Conservation (phyloP, 495 filamentous ascomycete species). For the Daldinia concentrica region DNA sequence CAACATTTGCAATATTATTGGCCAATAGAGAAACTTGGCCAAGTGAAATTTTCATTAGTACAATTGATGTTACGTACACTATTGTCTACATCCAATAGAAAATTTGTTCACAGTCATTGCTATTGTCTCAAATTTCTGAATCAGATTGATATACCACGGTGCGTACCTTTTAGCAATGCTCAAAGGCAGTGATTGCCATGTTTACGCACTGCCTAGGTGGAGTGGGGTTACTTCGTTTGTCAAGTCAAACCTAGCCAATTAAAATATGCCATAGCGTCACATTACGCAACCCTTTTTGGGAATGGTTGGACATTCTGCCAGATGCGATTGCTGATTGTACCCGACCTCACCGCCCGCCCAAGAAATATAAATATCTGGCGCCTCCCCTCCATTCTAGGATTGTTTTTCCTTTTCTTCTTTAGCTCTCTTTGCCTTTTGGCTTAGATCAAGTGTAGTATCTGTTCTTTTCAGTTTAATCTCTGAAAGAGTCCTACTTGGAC, state of each 20-base stretch:
- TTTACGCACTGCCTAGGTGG: neutral
- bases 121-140: neutral
- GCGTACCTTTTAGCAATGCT: neutral
- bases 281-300: neutral
- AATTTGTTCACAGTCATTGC: neutral
- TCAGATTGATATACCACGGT: neutral
- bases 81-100: neutral
- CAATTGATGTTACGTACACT: neutral
- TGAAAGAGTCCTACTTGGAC: slow-evolving; percentile 70
- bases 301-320: neutral
- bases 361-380: neutral
- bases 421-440: slow-evolving; percentile 74
- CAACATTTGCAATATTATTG: neutral
- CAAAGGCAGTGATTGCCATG: neutral
- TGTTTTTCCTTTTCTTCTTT: slow-evolving; percentile 50
- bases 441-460: slow-evolving; percentile 99
- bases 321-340: neutral
- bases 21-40: neutral
- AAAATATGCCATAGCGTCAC: neutral
- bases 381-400: neutral
- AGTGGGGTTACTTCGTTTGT: neutral
- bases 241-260: neutral
- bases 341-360: neutral
- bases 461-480: slow-evolving; percentile 98
- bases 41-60: neutral